Base-by-base conservation (phyloP, 2,329 filamentous ascomycete species). In the Aspergillus awamori region DNA sequence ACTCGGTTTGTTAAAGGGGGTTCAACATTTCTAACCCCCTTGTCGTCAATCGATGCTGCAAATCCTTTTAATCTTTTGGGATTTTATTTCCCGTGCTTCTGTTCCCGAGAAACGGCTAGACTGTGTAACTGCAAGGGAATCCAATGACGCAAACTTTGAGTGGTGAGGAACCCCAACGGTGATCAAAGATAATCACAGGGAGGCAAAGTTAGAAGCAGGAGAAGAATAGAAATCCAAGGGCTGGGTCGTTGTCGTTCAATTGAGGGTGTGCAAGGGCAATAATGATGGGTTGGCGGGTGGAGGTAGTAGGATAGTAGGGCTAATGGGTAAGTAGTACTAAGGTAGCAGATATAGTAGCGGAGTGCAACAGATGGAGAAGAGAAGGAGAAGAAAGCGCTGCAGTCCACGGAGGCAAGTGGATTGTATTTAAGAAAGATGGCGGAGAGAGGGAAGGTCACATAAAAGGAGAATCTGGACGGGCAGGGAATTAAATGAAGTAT, bases 401-500 rank as follows among this genome's bases (percentile, higher is more conserved):
- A 57, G 38, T 52, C 38, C 41, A 43, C 58, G 48, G 26, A 39
- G 39, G 47, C 47, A 45, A 36, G 38, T 52, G 43, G 38, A 60
- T 33, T 57, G 57, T 51, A 61, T 45, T 52, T 53, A 41, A 53
- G 53, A 20, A 30, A 28, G 24, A 24, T 30, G 48, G 33, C 49
- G 33, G 33, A 45, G 20, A 64, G 48, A 55, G 38, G 53, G 41
- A 62, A 59, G 53, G 26, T 61, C 43, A 54, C 52, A 36, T 36
- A 36, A 51, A 61, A 64, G 63, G 59, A 55, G 61, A 61, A 63
- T 58, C 49, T 55, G 59, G 63, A 65, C 67, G 69, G 71, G 68
- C 69, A 72, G 69, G 65, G 65, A 69, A 64, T 65, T 66, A 69
- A 70, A 69, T 65, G 67, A 66, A 67, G 66, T 65, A 67, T 67